Percentiles rank a stretch among this genome's conserved stretches.
phyloP scores from a whole-genome alignment of 106 monocot genomes.

The Allium cepa region DNA sequence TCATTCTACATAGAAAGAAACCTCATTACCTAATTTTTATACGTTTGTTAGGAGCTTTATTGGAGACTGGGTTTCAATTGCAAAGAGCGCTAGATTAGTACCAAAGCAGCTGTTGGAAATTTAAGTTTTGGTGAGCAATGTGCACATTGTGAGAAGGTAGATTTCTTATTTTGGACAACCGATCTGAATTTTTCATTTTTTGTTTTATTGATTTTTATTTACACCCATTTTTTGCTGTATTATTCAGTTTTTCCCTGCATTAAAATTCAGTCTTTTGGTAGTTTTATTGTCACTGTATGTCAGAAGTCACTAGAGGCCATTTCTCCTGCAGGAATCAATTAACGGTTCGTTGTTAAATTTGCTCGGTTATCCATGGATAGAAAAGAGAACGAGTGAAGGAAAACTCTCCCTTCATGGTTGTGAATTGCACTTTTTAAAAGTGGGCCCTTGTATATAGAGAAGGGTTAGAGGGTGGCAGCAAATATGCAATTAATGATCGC shows the following conservation, averaged over 20 bases:
- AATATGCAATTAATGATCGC: constrained; percentile 52
- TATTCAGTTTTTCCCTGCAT: background rate
- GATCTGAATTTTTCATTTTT: background rate
- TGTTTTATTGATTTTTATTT: background rate
- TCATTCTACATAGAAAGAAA: no score
- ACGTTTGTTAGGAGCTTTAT: constrained; percentile 54
- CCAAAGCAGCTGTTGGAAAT: constrained; percentile 77
- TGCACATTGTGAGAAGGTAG: constrained; percentile 84
- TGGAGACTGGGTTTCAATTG: constrained; percentile 79
- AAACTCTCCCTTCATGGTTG: constrained; percentile 65
- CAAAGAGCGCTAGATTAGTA: constrained; percentile 74
- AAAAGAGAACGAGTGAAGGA: constrained; percentile 62
- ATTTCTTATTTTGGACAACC: background rate
- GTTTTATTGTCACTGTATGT: background rate
- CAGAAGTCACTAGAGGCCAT: background rate
- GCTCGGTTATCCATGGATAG: constrained; percentile 92
- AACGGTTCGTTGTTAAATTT: constrained; percentile 85
- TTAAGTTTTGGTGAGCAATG: constrained; percentile 75
- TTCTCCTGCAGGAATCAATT: constrained; percentile 64
- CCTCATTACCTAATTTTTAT: background rate
- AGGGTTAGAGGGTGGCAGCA: constrained; percentile 57
- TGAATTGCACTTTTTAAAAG: constrained; percentile 82
- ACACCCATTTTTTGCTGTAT: no score
- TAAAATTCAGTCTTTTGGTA: background rate
- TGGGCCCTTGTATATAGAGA: constrained; percentile 74